phyloP scores from a whole-genome alignment of 495 filamentous ascomycete genomes.

The Haplographium delicatum region DNA sequence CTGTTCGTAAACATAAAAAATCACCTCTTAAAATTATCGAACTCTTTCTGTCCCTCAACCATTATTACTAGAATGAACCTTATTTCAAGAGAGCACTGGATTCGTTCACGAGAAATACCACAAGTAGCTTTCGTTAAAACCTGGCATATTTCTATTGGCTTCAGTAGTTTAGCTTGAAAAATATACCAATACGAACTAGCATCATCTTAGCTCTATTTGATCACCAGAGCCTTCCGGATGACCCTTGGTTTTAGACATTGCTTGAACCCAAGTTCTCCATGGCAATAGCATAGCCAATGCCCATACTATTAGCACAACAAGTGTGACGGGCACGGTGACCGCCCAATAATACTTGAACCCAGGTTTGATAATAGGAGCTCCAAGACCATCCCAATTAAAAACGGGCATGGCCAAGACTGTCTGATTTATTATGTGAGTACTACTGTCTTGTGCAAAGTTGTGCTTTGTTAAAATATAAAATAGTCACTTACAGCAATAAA shows the following conservation, averaged over 20 bases:
- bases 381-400: not conserved
- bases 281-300: not conserved
- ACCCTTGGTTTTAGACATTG: not conserved
- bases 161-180: not conserved
- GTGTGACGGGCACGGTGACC: not conserved
- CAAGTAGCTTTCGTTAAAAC: not conserved
- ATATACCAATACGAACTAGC: not conserved
- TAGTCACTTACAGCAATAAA: slow-evolving; percentile 32
- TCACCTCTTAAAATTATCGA: too few relatives aligned
- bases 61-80: too few relatives aligned
- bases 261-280: not conserved
- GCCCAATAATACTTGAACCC: not conserved
- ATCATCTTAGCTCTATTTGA: not conserved
- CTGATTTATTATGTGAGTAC: not conserved
- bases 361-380: not conserved
- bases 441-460: too few relatives aligned
- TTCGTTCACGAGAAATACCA: not conserved
- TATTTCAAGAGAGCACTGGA: not conserved
- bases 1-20: too few relatives aligned
- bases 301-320: not conserved
- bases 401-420: not conserved
- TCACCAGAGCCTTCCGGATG: not conserved
- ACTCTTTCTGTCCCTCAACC: too few relatives aligned
- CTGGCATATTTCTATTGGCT: not conserved
- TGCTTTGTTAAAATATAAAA: not conserved